These are phyloP conservation scores for Leishmania mexicana DNA, from an alignment of 208 protist genomes.

Conservation along the genomic window DNA sequence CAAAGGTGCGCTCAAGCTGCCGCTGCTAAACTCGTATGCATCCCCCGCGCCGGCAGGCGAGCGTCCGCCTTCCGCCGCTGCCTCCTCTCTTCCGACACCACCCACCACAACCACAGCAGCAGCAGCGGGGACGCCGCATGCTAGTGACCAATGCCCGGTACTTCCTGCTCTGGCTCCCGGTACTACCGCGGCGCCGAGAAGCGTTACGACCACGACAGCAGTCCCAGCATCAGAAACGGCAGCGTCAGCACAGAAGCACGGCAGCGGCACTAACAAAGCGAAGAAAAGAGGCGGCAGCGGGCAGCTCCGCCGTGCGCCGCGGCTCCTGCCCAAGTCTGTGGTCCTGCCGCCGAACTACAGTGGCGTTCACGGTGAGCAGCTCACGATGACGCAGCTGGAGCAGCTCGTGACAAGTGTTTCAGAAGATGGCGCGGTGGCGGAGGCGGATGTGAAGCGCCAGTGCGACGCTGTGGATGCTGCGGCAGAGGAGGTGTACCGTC, in stretches of 20 bases:
- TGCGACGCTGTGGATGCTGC: slow-evolving; percentile 21
- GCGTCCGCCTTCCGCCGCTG: background rate
- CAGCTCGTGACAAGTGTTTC: slow-evolving; percentile 11
- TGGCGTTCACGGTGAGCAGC: slow-evolving; percentile 32
- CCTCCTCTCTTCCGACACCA: background rate
- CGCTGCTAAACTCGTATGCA: background rate
- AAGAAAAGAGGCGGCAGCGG: background rate
- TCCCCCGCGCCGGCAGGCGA: background rate
- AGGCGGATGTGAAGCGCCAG: slow-evolving; percentile 8
- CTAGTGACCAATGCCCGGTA: background rate
- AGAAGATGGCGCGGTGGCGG: slow-evolving; percentile 14
- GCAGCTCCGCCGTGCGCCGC: background rate
- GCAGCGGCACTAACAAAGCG: background rate
- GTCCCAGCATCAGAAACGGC: background rate
- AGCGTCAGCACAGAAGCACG: background rate
- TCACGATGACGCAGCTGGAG: slow-evolving; percentile 31
- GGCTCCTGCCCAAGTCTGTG: slow-evolving; percentile 5
- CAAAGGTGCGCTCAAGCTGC: background rate
- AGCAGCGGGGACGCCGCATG: background rate
- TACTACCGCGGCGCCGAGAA: background rate
- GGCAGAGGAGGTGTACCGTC: slow-evolving; percentile 36
- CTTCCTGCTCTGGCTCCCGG: background rate
- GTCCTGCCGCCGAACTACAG: slow-evolving; percentile 33
- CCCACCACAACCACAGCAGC: background rate
- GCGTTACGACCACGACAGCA: background rate